These are phyloP conservation scores for Lentithecium fluviatile DNA, from an alignment of 495 filamentous ascomycete species.

Conservation along the genomic window DNA sequence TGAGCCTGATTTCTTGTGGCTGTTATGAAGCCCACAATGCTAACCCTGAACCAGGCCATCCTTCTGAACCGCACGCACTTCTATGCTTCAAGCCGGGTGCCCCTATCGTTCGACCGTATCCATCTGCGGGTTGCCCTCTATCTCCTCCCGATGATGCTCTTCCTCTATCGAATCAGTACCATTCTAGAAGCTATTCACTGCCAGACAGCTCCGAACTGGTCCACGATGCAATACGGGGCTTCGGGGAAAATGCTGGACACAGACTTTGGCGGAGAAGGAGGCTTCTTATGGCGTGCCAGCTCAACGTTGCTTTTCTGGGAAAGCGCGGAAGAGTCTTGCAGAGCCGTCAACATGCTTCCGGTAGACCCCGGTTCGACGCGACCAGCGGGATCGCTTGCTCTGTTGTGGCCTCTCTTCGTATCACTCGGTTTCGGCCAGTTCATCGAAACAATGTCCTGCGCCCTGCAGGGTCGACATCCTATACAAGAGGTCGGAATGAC, in stretches of 20 bases:
- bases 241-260: conserved; percentile 63
- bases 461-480: conserved; percentile 78
- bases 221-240: conserved; percentile 69
- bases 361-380: conserved; percentile 39
- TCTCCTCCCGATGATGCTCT: conserved; percentile 70
- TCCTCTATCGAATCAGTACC: conserved; percentile 62
- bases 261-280: conserved; percentile 70
- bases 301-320: conserved; percentile 66
- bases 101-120: conserved; percentile 65
- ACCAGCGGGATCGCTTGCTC: conserved; percentile 69
- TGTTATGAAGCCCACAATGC: background rate
- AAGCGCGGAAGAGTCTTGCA: conserved; percentile 68
- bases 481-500: conserved; percentile 93
- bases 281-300: conserved; percentile 66
- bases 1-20: conserved; percentile 38
- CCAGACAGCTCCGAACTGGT: conserved; percentile 80
- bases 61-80: conserved; percentile 89
- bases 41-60: conserved; percentile 57
- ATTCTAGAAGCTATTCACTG: conserved; percentile 86
- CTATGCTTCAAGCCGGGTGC: conserved; percentile 82
- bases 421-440: conserved; percentile 83
- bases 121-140: conserved; percentile 70
- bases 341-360: conserved; percentile 65
- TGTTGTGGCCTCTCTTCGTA: conserved; percentile 86
- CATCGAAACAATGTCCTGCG: conserved; percentile 79